These are phyloP conservation scores for Fusarium pseudograminearum DNA, from an alignment of 2,329 filamentous ascomycete species.

Conservation along the genomic window DNA sequence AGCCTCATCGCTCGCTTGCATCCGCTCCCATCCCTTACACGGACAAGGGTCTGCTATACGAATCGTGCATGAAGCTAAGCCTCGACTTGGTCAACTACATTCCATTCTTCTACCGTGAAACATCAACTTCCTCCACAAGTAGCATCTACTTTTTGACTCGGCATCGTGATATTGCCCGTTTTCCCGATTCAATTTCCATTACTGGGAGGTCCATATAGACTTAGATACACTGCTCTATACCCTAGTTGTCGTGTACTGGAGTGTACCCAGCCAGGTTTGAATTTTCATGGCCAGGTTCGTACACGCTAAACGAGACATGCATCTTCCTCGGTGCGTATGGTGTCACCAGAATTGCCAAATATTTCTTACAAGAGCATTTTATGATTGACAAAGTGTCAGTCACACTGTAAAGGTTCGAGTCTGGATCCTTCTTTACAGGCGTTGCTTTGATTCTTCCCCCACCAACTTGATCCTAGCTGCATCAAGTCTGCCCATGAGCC, in stretches of 20 bases:
- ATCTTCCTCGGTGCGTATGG: not conserved
- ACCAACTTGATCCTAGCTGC: conserved; percentile 1
- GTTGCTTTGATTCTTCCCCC: conserved; percentile 32
- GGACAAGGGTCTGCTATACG: conserved; percentile 44
- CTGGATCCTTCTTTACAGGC: not conserved
- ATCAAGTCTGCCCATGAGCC: not conserved
- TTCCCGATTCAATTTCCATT: not conserved
- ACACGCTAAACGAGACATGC: conserved; percentile 33
- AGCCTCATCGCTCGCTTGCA: conserved; percentile 39
- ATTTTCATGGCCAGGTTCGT: conserved; percentile 1
- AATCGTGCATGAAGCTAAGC: conserved; percentile 48
- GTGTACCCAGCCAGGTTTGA: not conserved
- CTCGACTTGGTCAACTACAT: conserved; percentile 27
- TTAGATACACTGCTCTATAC: not conserved
- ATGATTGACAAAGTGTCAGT: conserved; percentile 8
- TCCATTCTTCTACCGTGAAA: conserved; percentile 5
- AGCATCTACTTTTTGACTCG: conserved; percentile 8
- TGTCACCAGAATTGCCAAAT: not conserved
- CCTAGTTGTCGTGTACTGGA: not conserved
- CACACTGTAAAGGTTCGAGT: conserved; percentile 17
- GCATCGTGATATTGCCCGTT: conserved; percentile 23
- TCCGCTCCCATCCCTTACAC: conserved; percentile 9
- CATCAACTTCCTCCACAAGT: conserved; percentile 18
- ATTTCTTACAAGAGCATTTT: not conserved
- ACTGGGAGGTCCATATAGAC: not conserved